Conservation (phyloP, 2,329 filamentous ascomycete species). For the Epichloe hybrida region DNA sequence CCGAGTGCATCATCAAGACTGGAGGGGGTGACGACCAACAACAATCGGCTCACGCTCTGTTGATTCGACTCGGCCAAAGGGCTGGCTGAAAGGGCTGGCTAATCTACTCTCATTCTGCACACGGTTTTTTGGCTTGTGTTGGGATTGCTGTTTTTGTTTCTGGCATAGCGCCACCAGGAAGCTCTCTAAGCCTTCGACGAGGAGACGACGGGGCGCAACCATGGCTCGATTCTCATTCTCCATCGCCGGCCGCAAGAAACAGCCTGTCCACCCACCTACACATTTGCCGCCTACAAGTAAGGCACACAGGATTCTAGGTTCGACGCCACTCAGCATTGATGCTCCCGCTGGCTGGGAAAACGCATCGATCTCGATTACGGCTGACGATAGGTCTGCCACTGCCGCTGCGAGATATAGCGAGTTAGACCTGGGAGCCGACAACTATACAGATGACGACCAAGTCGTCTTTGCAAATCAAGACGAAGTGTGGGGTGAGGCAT, state of each 20-base stretch:
- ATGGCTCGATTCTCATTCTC: constrained; percentile 37
- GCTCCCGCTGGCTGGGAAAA: constrained; percentile 28
- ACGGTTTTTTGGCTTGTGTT: neutral
- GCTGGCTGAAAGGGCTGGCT: neutral
- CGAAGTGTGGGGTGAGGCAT: constrained; percentile 31
- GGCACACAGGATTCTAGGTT: constrained; percentile 37
- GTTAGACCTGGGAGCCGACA: constrained; percentile 1
- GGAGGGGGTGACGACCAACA: neutral
- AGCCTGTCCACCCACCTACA: constrained; percentile 15
- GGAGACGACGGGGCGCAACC: neutral
- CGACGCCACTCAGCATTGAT: constrained; percentile 30
- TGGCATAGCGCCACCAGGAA: neutral
- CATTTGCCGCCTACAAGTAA: constrained; percentile 31
- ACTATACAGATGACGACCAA: constrained; percentile 11
- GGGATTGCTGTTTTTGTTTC: neutral
- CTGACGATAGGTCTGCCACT: constrained; percentile 30
- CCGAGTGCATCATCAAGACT: neutral
- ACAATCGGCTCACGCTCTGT: neutral
- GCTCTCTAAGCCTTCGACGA: neutral
- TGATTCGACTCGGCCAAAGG: no score
- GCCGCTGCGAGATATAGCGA: constrained; percentile 19
- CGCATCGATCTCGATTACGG: constrained; percentile 29
- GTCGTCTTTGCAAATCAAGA: constrained; percentile 9
- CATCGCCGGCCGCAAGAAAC: constrained; percentile 33
- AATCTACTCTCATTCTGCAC: neutral